phyloP scores from a whole-genome alignment of 345 rosid genomes.

The Hevea brasiliensis region DNA sequence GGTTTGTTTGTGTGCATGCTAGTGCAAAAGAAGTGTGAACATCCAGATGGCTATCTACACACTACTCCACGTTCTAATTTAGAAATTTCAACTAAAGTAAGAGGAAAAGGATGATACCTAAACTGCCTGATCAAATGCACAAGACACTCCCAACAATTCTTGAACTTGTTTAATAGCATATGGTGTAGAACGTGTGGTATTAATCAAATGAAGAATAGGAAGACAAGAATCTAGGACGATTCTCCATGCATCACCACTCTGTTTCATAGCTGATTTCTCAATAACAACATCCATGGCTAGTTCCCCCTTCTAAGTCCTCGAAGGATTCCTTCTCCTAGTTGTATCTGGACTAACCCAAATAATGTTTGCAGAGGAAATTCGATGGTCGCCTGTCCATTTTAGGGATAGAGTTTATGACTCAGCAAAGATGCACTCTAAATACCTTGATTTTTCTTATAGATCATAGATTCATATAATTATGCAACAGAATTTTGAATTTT shows the following conservation, averaged over 20 bases:
- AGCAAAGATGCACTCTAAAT: conserved; percentile 15
- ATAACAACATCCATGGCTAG: conserved; percentile 70
- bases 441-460: not conserved
- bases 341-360: conserved; percentile 73
- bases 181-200: conserved; percentile 77
- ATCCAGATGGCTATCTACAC: not conserved
- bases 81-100: not conserved
- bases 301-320: conserved; percentile 57
- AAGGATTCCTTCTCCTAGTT: conserved; percentile 66
- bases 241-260: conserved; percentile 97
- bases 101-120: conserved; percentile 48
- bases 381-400: conserved; percentile 69
- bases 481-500: not conserved
- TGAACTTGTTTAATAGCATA: conserved; percentile 87
- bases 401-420: conserved; percentile 5
- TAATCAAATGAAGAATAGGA: conserved; percentile 74
- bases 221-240: conserved; percentile 80
- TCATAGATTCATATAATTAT: not conserved
- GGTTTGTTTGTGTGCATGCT: not conserved
- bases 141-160: conserved; percentile 82
- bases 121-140: conserved; percentile 88
- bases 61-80: not conserved
- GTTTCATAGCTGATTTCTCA: conserved; percentile 70
- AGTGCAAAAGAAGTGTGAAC: not conserved
- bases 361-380: conserved; percentile 67